Conservation (phyloP, 2,329 filamentous ascomycete genomes). For the Rutstroemia sp. region DNA sequence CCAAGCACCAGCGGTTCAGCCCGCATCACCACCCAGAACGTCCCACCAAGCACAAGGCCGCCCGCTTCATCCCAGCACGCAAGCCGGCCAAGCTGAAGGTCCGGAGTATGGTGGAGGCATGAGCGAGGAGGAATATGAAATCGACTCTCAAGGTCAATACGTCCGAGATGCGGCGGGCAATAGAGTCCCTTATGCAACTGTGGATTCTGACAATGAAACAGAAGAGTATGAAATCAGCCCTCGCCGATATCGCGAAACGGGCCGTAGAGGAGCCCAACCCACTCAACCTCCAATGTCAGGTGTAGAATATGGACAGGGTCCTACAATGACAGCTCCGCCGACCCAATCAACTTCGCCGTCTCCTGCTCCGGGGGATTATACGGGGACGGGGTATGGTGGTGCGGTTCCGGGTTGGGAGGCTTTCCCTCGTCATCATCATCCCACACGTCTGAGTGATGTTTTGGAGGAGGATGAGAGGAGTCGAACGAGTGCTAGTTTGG, state of each 20-base stretch:
- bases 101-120: conserved; percentile 39
- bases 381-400: conserved; percentile 58
- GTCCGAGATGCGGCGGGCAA: conserved; percentile 54
- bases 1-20: conserved; percentile 37
- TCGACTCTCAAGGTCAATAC: conserved; percentile 54
- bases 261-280: conserved; percentile 14
- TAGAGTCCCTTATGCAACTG: conserved; percentile 42
- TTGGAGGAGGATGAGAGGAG: conserved; percentile 78
- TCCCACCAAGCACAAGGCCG: conserved; percentile 39
- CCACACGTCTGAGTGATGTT: conserved; percentile 81
- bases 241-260: conserved; percentile 22
- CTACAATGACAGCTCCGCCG: conserved; percentile 11
- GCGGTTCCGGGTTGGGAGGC: conserved; percentile 64
- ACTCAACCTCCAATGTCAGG: conserved; percentile 18
- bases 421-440: conserved; percentile 77
- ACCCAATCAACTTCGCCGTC: conserved; percentile 11
- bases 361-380: conserved; percentile 49
- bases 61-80: conserved; percentile 16
- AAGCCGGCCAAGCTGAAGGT: conserved; percentile 23
- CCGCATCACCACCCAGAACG: conserved; percentile 28
- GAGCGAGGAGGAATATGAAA: conserved; percentile 65
- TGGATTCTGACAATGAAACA: conserved; percentile 43
- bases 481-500: conserved; percentile 51
- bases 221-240: conserved; percentile 49
- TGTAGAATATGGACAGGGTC: conserved; percentile 23